Conservation (phyloP, 345 rosid genomes). For the Moricandia arvensis region DNA sequence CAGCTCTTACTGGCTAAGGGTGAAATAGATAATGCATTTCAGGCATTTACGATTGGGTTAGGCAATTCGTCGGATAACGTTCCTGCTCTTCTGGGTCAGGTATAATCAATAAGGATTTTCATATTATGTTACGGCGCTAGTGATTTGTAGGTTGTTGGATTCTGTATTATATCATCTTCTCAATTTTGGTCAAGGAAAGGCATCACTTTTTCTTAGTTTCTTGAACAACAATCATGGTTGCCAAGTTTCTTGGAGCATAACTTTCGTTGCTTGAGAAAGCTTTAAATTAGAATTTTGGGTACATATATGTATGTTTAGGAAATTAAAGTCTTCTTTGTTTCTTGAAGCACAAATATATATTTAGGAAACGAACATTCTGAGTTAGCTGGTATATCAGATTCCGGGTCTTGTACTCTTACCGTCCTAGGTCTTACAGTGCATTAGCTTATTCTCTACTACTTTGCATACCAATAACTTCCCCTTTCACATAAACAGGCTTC, state of each 20-base stretch:
- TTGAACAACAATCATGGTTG: background rate
- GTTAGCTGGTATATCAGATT: conserved; percentile 8
- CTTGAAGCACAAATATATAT: background rate
- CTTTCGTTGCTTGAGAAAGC: conserved; percentile 8
- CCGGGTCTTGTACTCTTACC: background rate
- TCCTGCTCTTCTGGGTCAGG: conserved; percentile 98
- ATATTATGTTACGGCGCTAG: background rate
- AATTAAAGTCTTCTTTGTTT: background rate
- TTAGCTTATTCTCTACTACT: conserved; percentile 5
- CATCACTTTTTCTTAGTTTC: background rate
- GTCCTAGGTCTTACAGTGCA: conserved; percentile 7
- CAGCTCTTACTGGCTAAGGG: conserved; percentile 96
- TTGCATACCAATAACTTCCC: conserved; percentile 9
- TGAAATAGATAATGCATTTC: conserved; percentile 83
- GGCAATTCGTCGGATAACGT: conserved; percentile 80
- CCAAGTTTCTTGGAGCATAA: conserved; percentile 1
- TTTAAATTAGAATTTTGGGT: background rate
- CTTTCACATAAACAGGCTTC: conserved; percentile 68
- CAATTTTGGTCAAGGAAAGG: conserved; percentile 2
- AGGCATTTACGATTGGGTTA: conserved; percentile 83
- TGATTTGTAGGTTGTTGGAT: background rate
- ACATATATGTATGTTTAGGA: background rate
- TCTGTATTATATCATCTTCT: background rate
- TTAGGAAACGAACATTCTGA: background rate
- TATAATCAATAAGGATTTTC: conserved; percentile 24